phyloP scores from a whole-genome alignment of 2,329 filamentous ascomycete species.

The Akanthomyces uredinophilus region DNA sequence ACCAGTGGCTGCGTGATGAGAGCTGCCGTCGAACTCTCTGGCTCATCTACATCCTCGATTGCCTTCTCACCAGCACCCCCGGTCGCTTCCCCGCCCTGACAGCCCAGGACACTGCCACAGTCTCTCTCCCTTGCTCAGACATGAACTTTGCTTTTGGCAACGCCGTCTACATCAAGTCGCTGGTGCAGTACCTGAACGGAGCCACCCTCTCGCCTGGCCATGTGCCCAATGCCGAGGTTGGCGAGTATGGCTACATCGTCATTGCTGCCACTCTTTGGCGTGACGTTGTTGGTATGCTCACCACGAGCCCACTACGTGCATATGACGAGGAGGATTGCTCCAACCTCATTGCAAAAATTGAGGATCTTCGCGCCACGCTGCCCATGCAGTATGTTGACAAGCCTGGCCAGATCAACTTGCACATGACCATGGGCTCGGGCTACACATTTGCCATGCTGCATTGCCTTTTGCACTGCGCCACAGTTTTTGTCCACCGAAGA shows the following conservation, averaged over 20 bases:
- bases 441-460: slow-evolving; percentile 60
- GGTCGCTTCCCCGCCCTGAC: slow-evolving; percentile 54
- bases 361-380: slow-evolving; percentile 47
- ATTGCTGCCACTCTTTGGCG: slow-evolving; percentile 57
- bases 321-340: slow-evolving; percentile 51
- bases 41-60: slow-evolving; percentile 60
- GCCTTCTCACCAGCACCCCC: slow-evolving; percentile 56
- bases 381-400: slow-evolving; percentile 58
- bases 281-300: slow-evolving; percentile 57
- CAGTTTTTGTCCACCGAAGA: slow-evolving; percentile 56
- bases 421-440: slow-evolving; percentile 60
- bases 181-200: slow-evolving; percentile 37
- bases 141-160: slow-evolving; percentile 61
- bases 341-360: slow-evolving; percentile 49
- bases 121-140: slow-evolving; percentile 54
- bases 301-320: slow-evolving; percentile 44
- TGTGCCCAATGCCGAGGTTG: slow-evolving; percentile 45
- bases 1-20: slow-evolving; percentile 57
- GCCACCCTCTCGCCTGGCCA: slow-evolving; percentile 32
- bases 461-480: slow-evolving; percentile 55
- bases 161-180: slow-evolving; percentile 53
- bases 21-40: slow-evolving; percentile 57
- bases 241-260: slow-evolving; percentile 58
- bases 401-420: slow-evolving; percentile 54
- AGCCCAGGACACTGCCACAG: slow-evolving; percentile 48